phyloP scores from a whole-genome alignment of 1,139 yeast genomes.

The Candida gigantensis region DNA sequence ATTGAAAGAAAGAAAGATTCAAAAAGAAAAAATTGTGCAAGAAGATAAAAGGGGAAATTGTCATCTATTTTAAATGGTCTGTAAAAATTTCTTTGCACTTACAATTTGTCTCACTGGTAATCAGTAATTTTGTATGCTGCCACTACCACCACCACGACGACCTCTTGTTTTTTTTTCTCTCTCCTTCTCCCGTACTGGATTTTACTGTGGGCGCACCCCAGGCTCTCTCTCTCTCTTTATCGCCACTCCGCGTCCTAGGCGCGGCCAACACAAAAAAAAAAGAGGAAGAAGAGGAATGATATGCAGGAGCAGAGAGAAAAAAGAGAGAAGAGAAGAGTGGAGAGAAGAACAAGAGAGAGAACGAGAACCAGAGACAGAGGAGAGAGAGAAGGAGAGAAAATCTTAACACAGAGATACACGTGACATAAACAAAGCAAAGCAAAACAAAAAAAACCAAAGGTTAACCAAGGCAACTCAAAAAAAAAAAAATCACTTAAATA shows the following conservation, averaged over 20 bases:
- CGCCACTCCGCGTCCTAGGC: constrained; percentile 4
- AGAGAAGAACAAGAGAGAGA: constrained; percentile 4
- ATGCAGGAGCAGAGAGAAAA: constrained; percentile 3
- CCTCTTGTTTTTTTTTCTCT: too few species aligned
- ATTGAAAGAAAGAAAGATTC: constrained; percentile 10
- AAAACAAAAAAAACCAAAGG: constrained; percentile 1
- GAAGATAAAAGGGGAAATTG: too few species aligned
- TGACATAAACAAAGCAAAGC: constrained; percentile 2
- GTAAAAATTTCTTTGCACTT: constrained; percentile 3
- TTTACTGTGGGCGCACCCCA: too few species aligned
- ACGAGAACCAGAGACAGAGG: constrained; percentile 4
- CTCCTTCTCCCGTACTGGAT: constrained; percentile 4
- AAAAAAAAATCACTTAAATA: constrained; percentile 10
- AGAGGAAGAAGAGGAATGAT: not conserved
- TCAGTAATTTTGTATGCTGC: too few species aligned
- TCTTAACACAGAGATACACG: constrained; percentile 2
- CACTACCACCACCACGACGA: too few species aligned
- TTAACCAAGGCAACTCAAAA: not conserved
- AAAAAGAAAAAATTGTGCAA: constrained; percentile 7
- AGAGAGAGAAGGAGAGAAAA: constrained; percentile 1
- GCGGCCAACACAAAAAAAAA: constrained; percentile 3
- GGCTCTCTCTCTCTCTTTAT: constrained; percentile 5
- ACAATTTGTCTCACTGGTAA: constrained; percentile 2
- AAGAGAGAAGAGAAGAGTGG: constrained; percentile 2
- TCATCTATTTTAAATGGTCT: constrained; percentile 3